phyloP scores from a whole-genome alignment of 768 basidiomycete genomes.

The Scleroderma citrinum region DNA sequence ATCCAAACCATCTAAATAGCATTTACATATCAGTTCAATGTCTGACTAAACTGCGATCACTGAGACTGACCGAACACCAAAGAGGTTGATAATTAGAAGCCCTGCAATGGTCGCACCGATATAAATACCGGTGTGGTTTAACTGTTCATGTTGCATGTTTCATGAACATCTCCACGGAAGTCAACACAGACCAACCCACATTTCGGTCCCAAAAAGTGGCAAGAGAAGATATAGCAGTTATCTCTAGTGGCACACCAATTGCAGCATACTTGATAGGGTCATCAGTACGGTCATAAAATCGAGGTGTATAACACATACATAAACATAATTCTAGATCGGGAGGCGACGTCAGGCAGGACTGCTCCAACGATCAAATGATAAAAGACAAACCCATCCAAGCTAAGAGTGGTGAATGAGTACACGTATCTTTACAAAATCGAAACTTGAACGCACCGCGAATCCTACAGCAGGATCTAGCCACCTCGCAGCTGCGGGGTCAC shows the following conservation, averaged over 20 bases:
- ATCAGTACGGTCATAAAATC: background rate
- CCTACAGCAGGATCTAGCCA: conserved; percentile 29
- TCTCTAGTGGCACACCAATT: conserved; percentile 45
- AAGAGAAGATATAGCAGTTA: conserved; percentile 45
- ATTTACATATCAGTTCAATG: conserved; percentile 32
- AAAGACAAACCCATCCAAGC: conserved; percentile 21
- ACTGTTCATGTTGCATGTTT: conserved; percentile 18
- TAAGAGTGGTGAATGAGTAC: background rate
- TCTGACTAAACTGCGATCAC: conserved; percentile 25
- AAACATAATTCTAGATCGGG: conserved; percentile 28
- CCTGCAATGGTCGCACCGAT: conserved; percentile 33
- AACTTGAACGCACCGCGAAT: conserved; percentile 20
- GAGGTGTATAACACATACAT: conserved; percentile 12
- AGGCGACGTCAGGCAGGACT: background rate
- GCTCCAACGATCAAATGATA: background rate
- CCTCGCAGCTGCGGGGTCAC: conserved; percentile 22
- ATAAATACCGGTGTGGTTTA: conserved; percentile 35
- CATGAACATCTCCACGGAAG: conserved; percentile 13
- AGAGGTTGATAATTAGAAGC: conserved; percentile 39
- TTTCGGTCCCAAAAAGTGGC: conserved; percentile 44
- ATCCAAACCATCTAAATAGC: conserved; percentile 14
- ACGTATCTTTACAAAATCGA: background rate
- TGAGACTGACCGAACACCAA: conserved; percentile 40
- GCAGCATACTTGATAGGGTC: conserved; percentile 8
- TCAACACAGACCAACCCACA: conserved; percentile 4